phyloP scores from a whole-genome alignment of 129 eudicot species.

The Saussurea involucrata region DNA sequence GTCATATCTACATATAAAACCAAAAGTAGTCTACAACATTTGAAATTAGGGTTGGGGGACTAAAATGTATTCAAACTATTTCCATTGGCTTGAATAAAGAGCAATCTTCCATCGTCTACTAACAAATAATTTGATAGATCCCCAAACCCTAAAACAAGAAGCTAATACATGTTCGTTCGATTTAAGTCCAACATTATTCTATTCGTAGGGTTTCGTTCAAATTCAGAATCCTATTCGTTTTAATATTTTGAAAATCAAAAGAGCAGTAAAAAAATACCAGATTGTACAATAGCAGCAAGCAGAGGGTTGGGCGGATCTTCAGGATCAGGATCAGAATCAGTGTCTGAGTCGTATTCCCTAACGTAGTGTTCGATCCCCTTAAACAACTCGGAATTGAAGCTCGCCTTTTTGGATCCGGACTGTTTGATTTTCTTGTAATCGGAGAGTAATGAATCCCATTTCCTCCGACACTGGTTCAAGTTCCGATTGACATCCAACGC shows the following conservation, averaged over 20 bases:
- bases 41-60: no score
- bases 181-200: not conserved
- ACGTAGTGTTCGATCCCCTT: constrained; percentile 38
- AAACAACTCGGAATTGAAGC: constrained; percentile 42
- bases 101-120: no score
- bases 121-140: not conserved
- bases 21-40: no score
- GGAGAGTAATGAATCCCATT: constrained; percentile 54
- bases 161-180: not conserved
- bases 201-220: not conserved
- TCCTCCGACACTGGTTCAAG: constrained; percentile 60
- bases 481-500: constrained; percentile 54
- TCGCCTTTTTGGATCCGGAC: constrained; percentile 17
- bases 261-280: constrained; percentile 7
- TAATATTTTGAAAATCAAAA: no score
- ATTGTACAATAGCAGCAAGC: not conserved
- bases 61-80: no score
- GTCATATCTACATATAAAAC: no score
- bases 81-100: no score
- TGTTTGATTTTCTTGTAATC: constrained; percentile 41
- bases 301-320: constrained; percentile 5
- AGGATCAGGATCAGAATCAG: constrained; percentile 26
- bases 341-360: constrained; percentile 23
- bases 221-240: not conserved
- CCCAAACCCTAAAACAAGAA: not conserved